phyloP scores from a whole-genome alignment of 176 grass and related monocot genomes.

The Leersia perrieri region DNA sequence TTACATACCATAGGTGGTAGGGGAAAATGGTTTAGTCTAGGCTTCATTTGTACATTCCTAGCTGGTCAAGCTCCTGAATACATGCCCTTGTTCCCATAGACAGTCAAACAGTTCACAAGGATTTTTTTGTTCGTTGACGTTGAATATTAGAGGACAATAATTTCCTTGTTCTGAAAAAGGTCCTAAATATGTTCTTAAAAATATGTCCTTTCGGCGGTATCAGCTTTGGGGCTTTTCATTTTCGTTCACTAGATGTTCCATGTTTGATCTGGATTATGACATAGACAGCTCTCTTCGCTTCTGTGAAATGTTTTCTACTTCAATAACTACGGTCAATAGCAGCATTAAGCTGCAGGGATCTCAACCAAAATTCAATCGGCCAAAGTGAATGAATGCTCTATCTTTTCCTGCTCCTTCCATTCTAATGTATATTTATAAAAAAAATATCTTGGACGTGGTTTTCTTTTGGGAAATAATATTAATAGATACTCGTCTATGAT shows the following conservation, averaged over 20 bases:
- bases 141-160: not conserved
- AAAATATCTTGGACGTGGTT: too few species aligned
- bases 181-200: not conserved
- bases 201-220: not conserved
- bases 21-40: constrained; percentile 11
- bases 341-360: too few species aligned
- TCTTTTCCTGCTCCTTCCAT: too few species aligned
- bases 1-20: not conserved
- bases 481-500: too few species aligned
- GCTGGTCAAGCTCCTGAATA: constrained; percentile 13
- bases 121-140: not conserved
- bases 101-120: not conserved
- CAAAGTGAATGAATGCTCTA: too few species aligned
- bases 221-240: not conserved
- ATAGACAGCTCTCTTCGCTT: too few species aligned
- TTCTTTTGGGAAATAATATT: too few species aligned
- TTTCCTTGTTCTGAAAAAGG: not conserved
- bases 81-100: not conserved
- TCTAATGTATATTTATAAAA: too few species aligned
- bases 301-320: too few species aligned
- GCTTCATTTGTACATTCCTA: not conserved
- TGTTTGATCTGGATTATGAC: too few species aligned
- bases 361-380: too few species aligned
- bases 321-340: too few species aligned
- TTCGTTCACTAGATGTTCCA: not conserved